A percentile compares a stretch with the other conserved stretches of the same genome.
Conservation (phyloP, 768 basidiomycete genomes). For the Mycena alexandri region DNA sequence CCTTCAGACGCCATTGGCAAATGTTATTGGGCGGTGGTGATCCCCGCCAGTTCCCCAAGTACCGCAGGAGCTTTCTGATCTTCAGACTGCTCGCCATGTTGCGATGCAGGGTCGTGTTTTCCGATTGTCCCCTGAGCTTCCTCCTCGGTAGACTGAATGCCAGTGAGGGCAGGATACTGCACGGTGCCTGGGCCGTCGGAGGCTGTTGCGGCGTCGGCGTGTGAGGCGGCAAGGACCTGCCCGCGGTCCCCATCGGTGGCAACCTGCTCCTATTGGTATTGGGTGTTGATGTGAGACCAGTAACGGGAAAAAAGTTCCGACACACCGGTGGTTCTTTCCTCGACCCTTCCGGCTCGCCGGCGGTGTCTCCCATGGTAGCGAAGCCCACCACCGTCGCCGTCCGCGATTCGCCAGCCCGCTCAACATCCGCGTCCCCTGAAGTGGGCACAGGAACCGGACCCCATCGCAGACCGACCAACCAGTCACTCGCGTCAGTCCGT, state of each 20-base stretch:
- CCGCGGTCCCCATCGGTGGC: too few species aligned
- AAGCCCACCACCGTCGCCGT: slow-evolving; percentile 9
- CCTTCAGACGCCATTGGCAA: background rate
- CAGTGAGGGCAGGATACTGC: too few species aligned
- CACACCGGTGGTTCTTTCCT: background rate
- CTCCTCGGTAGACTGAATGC: too few species aligned
- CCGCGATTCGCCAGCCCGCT: background rate
- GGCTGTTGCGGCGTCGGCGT: too few species aligned
- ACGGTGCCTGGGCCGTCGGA: too few species aligned
- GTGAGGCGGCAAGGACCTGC: too few species aligned
- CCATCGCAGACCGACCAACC: slow-evolving; percentile 55
- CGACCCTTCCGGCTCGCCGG: background rate
- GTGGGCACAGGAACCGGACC: slow-evolving; percentile 6
- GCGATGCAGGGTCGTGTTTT: background rate
- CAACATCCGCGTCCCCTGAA: background rate
- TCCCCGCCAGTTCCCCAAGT: background rate
- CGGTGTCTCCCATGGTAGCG: background rate
- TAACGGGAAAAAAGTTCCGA: background rate
- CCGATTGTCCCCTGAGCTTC: background rate
- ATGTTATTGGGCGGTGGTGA: slow-evolving; percentile 9
- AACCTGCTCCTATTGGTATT: too few species aligned
- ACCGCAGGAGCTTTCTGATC: background rate
- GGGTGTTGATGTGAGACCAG: too few species aligned
- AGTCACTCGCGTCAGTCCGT: slow-evolving; percentile 55
- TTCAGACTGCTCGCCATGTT: background rate